Conservation (phyloP, 306 rosid genomes). For the Vigna hirtella region DNA sequence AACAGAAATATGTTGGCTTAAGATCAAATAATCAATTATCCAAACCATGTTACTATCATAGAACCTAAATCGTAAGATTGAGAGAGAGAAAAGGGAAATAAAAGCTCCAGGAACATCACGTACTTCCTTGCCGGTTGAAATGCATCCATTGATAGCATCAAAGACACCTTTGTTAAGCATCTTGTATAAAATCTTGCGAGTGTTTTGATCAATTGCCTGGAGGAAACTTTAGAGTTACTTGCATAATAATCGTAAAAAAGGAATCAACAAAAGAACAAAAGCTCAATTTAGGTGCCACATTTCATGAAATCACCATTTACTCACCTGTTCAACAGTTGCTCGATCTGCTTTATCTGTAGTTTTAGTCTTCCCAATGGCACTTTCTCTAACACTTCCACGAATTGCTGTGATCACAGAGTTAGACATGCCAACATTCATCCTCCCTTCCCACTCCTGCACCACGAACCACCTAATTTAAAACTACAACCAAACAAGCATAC, state of each 20-base stretch:
- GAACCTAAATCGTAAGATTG: slow-evolving; percentile 26
- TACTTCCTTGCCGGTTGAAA: slow-evolving; percentile 95
- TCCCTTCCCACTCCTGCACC: slow-evolving; percentile 95
- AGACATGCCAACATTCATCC: slow-evolving; percentile 76
- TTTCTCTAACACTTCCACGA: slow-evolving; percentile 76
- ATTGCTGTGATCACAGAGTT: slow-evolving; percentile 90
- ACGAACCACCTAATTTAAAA: slow-evolving; percentile 29
- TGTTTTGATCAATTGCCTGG: slow-evolving; percentile 95
- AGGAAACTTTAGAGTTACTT: slow-evolving; percentile 38
- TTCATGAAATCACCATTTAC: slow-evolving; percentile 1
- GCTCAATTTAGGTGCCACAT: slow-evolving; percentile 1
- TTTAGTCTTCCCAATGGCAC: slow-evolving; percentile 85
- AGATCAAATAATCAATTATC: slow-evolving; percentile 24
- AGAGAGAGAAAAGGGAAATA: neutral
- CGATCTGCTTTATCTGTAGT: slow-evolving; percentile 93
- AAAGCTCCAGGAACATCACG: slow-evolving; percentile 35
- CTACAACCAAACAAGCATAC: slow-evolving; percentile 22
- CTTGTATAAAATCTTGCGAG: slow-evolving; percentile 85
- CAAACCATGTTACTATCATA: slow-evolving; percentile 20
- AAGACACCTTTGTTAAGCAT: slow-evolving; percentile 88
- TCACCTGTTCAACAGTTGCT: slow-evolving; percentile 95
- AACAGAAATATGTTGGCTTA: slow-evolving; percentile 24
- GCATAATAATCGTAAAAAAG: slow-evolving; percentile 12
- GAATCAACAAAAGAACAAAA: slow-evolving; percentile 1
- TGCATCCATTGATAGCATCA: slow-evolving; percentile 91